These are phyloP conservation scores for Camelina sativa DNA, from an alignment of 345 rosid genomes.

Conservation along the genomic window DNA sequence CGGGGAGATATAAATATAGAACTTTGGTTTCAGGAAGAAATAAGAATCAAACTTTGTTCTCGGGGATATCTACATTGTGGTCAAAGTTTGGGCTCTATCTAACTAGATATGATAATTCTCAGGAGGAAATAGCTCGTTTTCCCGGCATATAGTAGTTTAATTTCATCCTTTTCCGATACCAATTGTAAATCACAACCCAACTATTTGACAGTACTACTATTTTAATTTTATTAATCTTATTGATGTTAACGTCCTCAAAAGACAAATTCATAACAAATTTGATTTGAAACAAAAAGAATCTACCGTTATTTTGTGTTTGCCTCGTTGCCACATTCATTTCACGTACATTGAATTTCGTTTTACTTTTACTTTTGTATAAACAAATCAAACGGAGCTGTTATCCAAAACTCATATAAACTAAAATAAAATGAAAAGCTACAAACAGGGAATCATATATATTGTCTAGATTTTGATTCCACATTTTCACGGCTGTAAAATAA, in stretches of 20 bases:
- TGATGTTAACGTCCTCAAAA: neutral
- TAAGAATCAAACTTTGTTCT: too few relatives aligned
- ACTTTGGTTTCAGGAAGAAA: too few relatives aligned
- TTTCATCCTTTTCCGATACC: neutral
- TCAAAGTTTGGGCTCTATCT: too few relatives aligned
- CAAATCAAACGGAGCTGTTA: neutral
- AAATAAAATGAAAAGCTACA: neutral
- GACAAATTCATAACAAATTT: neutral
- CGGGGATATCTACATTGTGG: too few relatives aligned
- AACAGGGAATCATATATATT: conserved; percentile 28
- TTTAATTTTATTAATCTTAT: neutral
- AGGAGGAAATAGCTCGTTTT: too few relatives aligned
- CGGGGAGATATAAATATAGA: too few relatives aligned
- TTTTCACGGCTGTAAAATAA: conserved; percentile 26
- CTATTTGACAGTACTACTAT: neutral
- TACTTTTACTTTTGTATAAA: neutral
- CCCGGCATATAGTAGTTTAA: neutral
- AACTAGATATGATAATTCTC: too few relatives aligned
- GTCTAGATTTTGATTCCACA: conserved; percentile 29
- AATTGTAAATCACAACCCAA: neutral
- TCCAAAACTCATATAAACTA: neutral
- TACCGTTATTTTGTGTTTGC: neutral
- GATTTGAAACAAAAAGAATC: neutral
- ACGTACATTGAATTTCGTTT: conserved; percentile 2
- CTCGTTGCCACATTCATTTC: conserved; percentile 14